Percentiles rank a stretch among this genome's conserved stretches.
Conservation (phyloP, 495 filamentous ascomycete genomes). For the Talaromyces adpressus region DNA sequence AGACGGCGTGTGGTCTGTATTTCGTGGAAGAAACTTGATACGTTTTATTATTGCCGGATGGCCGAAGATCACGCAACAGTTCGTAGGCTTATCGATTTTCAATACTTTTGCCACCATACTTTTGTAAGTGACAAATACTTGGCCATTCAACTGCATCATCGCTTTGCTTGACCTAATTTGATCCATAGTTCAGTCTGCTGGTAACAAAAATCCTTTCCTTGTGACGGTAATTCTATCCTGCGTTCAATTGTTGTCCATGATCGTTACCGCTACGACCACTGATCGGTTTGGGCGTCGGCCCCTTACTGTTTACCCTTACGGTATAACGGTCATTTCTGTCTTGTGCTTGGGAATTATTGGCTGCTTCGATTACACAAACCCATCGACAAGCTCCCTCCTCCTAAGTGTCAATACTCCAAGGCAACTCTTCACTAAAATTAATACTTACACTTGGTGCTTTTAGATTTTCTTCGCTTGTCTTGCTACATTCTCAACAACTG, state of each 20-base stretch:
- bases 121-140: constrained; percentile 20
- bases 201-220: constrained; percentile 31
- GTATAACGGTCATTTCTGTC: constrained; percentile 27
- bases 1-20: constrained; percentile 23
- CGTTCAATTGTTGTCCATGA: constrained; percentile 31
- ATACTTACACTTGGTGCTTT: neutral
- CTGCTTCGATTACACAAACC: constrained; percentile 31
- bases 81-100: constrained; percentile 34
- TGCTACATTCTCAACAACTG: constrained; percentile 32
- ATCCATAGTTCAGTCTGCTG: constrained; percentile 29
- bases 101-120: constrained; percentile 36
- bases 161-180: neutral
- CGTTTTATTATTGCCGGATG: constrained; percentile 34
- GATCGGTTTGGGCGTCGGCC: constrained; percentile 33
- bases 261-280: constrained; percentile 22
- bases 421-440: neutral
- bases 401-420: constrained; percentile 8
- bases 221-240: constrained; percentile 36
- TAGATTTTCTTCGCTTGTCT: constrained; percentile 30
- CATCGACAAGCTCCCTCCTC: constrained; percentile 23
- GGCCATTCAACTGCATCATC: neutral
- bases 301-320: constrained; percentile 31
- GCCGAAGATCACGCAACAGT: constrained; percentile 37
- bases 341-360: constrained; percentile 32
- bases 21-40: constrained; percentile 30